These are phyloP conservation scores for Meyerozyma guilliermondii DNA, from an alignment of 1,139 yeast genomes.

Conservation along the genomic window DNA sequence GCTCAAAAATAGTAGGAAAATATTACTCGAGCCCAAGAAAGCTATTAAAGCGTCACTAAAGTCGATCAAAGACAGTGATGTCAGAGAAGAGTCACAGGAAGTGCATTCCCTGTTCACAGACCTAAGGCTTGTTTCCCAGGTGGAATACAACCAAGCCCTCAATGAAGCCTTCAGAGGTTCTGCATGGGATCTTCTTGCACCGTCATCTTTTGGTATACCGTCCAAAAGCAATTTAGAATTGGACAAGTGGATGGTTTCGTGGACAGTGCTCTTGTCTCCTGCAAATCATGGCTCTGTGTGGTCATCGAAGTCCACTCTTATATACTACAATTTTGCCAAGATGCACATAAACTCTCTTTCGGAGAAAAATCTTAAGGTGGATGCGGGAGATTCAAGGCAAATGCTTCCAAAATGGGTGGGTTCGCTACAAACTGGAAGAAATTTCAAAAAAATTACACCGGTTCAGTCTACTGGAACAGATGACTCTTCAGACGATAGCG, in stretches of 20 bases:
- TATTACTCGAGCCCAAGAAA: conserved; percentile 17
- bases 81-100: neutral
- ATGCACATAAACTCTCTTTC: conserved; percentile 65
- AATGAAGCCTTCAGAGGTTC: conserved; percentile 54
- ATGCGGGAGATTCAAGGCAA: conserved; percentile 19
- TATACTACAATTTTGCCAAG: conserved; percentile 70
- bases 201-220: conserved; percentile 62
- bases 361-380: conserved; percentile 41
- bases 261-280: conserved; percentile 68
- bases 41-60: neutral
- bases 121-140: conserved; percentile 63
- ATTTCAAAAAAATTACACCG: neutral
- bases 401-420: conserved; percentile 39
- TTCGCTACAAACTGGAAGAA: conserved; percentile 2
- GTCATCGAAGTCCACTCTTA: conserved; percentile 67
- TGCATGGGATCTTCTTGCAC: conserved; percentile 60
- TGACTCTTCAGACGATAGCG: conserved; percentile 18
- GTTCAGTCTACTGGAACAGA: conserved; percentile 14
- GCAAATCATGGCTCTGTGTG: conserved; percentile 57
- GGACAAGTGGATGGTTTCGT: conserved; percentile 77
- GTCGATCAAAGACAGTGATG: neutral
- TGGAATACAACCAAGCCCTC: conserved; percentile 66
- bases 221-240: conserved; percentile 62
- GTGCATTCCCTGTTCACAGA: conserved; percentile 35
- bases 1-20: conserved; percentile 34